A percentile compares a stretch with the other conserved stretches of the same genome.
These are phyloP conservation scores for Metarhizium sp. DNA, from an alignment of 2,329 filamentous ascomycete genomes.

Conservation along the genomic window DNA sequence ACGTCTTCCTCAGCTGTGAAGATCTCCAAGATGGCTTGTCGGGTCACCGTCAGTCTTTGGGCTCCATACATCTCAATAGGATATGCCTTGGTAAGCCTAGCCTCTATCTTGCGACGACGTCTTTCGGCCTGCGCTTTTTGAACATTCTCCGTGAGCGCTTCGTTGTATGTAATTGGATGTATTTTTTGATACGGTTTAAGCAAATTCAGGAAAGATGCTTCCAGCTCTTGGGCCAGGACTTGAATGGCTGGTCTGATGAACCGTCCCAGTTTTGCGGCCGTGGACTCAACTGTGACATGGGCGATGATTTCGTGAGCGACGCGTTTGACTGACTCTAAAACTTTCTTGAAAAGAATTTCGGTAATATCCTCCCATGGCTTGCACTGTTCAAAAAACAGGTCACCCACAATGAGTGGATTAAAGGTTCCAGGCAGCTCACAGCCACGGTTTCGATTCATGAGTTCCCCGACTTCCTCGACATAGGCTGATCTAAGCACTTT, in stretches of 20 bases:
- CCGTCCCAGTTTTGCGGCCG: slow-evolving; percentile 5
- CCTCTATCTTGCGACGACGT: not conserved
- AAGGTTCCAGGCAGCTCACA: slow-evolving; percentile 52
- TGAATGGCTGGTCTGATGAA: slow-evolving; percentile 12
- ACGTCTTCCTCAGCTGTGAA: not conserved
- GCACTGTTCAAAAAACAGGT: slow-evolving; percentile 54
- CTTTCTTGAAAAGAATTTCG: not conserved
- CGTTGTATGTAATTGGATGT: slow-evolving; percentile 45
- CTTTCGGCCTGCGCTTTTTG: slow-evolving; percentile 16
- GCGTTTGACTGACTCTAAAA: slow-evolving; percentile 6
- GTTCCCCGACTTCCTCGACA: slow-evolving; percentile 9
- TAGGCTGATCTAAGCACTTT: slow-evolving; percentile 8
- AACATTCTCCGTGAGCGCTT: slow-evolving; percentile 31
- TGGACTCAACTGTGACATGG: slow-evolving; percentile 11
- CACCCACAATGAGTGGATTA: slow-evolving; percentile 47
- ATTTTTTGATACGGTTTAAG: slow-evolving; percentile 30
- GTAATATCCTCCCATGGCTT: slow-evolving; percentile 42
- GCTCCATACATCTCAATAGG: not conserved
- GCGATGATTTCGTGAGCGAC: slow-evolving; percentile 1
- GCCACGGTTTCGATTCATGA: slow-evolving; percentile 15
- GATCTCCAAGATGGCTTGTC: not conserved
- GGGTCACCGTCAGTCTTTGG: not conserved
- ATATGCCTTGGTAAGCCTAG: slow-evolving; percentile 4
- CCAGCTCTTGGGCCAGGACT: slow-evolving; percentile 15
- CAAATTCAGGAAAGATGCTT: slow-evolving; percentile 33